Conservation (phyloP, 2,329 filamentous ascomycete species). For the Penicillium verrucosum region DNA sequence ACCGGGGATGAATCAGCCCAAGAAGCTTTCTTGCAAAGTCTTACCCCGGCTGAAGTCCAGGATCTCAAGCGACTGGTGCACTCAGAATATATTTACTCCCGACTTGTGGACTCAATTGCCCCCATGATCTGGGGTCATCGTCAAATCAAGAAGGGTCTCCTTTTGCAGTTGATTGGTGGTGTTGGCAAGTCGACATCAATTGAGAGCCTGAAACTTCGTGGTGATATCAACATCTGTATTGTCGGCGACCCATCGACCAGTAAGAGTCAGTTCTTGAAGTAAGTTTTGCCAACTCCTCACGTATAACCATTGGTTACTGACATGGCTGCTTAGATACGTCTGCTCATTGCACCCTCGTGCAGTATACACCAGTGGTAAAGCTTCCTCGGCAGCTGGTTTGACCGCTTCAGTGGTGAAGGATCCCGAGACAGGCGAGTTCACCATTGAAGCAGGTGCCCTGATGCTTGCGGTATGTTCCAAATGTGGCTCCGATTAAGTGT, state of each 20-base stretch:
- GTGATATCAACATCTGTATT: constrained; percentile 98
- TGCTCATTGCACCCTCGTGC: constrained; percentile 95
- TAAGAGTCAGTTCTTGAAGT: constrained; percentile 97
- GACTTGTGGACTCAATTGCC: constrained; percentile 87
- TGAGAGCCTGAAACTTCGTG: constrained; percentile 92
- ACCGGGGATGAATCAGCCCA: constrained; percentile 81
- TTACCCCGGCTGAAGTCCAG: constrained; percentile 83
- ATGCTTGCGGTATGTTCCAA: constrained; percentile 66
- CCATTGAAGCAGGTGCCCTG: constrained; percentile 94
- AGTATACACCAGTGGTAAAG: constrained; percentile 96
- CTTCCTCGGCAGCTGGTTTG: constrained; percentile 93
- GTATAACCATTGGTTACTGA: background rate
- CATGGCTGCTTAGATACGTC: constrained; percentile 53
- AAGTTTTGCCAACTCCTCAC: background rate
- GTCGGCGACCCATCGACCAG: constrained; percentile 96
- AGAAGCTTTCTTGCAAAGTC: constrained; percentile 77
- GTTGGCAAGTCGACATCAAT: constrained; percentile 79
- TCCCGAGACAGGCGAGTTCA: constrained; percentile 97
- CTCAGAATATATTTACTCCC: constrained; percentile 89
- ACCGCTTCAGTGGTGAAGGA: constrained; percentile 97
- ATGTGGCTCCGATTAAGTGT: constrained; percentile 36
- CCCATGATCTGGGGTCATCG: constrained; percentile 97
- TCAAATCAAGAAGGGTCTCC: constrained; percentile 93
- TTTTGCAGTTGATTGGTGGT: constrained; percentile 94
- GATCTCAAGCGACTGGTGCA: constrained; percentile 93